Percentiles rank a stretch among this genome's conserved stretches.
Evolutionary conservation across 371 early-diverging fungal genomes (phyloP).

Genomic region (Chytridium lagenaria): DNA sequence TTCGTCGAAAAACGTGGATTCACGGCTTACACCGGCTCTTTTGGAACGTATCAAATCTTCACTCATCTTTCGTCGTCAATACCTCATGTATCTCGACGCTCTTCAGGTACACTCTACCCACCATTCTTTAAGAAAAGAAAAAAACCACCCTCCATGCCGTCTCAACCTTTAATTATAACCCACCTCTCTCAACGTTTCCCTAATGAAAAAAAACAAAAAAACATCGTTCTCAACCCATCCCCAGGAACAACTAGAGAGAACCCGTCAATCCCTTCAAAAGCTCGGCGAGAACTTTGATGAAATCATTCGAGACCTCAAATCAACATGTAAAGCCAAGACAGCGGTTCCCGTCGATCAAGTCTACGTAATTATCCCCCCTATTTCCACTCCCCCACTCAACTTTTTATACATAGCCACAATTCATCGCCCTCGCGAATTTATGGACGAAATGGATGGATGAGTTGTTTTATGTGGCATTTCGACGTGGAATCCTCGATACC

Average conservation of each 20-base stretch:
- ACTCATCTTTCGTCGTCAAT: slow-evolving; percentile 53
- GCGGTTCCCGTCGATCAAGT: slow-evolving; percentile 68
- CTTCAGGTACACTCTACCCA: slow-evolving; percentile 40
- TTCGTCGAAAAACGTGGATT: slow-evolving; percentile 25
- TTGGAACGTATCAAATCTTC: slow-evolving; percentile 27
- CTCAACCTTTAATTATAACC: too few relatives aligned
- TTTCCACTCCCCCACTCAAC: not conserved
- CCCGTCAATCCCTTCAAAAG: slow-evolving; percentile 31
- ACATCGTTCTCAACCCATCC: not conserved
- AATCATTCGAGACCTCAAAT: slow-evolving; percentile 47
- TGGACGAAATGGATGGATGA: slow-evolving; percentile 60
- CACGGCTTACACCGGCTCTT: slow-evolving; percentile 27
- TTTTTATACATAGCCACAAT: slow-evolving; percentile 50
- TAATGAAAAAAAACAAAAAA: too few relatives aligned
- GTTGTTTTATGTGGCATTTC: slow-evolving; percentile 56
- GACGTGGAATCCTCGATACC: slow-evolving; percentile 55
- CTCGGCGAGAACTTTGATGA: slow-evolving; percentile 48
- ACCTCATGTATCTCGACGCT: slow-evolving; percentile 61
- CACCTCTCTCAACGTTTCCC: too few relatives aligned
- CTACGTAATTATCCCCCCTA: slow-evolving; percentile 46
- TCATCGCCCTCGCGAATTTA: slow-evolving; percentile 51
- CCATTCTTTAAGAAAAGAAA: too few relatives aligned
- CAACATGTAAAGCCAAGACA: slow-evolving; percentile 59
- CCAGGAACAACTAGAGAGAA: slow-evolving; percentile 49
- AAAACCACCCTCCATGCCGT: too few relatives aligned